A percentile compares a stretch with the other conserved stretches of the same genome.
Evolutionary conservation across 2,329 filamentous ascomycete genomes (phyloP).

Genomic region (Colletotrichum acutatum): DNA sequence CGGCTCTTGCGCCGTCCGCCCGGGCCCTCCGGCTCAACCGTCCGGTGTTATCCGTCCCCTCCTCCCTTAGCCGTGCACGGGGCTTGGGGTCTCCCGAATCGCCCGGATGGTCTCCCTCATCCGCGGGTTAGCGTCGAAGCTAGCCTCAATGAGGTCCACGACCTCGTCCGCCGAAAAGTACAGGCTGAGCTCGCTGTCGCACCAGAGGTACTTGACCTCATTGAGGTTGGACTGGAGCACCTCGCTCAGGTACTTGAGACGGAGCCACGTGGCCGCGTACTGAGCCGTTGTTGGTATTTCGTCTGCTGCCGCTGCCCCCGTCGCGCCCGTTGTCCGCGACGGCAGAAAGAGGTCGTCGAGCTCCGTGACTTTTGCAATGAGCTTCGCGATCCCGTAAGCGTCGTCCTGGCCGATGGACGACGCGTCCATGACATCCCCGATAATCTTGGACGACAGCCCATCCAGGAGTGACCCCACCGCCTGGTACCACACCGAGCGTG

Average conservation of each 20-base stretch:
- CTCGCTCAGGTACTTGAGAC: constrained; percentile 72
- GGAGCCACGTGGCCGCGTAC: constrained; percentile 71
- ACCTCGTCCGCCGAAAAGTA: constrained; percentile 72
- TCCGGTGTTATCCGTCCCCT: constrained; percentile 7
- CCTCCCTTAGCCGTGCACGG: constrained; percentile 40
- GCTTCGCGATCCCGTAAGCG: constrained; percentile 68
- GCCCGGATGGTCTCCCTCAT: constrained; percentile 68
- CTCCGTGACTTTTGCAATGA: constrained; percentile 67
- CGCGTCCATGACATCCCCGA: constrained; percentile 71
- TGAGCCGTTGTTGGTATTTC: constrained; percentile 67
- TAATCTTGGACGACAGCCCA: constrained; percentile 67
- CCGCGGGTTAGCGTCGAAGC: constrained; percentile 71
- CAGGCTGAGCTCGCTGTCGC: constrained; percentile 72
- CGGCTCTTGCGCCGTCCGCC: constrained; percentile 15
- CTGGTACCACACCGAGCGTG: constrained; percentile 71
- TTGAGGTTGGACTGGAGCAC: constrained; percentile 74
- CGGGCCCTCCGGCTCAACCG: constrained; percentile 25
- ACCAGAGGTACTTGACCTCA: constrained; percentile 72
- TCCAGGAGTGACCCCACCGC: constrained; percentile 71
- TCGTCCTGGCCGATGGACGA: constrained; percentile 71
- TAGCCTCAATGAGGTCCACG: constrained; percentile 69
- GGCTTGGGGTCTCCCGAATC: constrained; percentile 63
- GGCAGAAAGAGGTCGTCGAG: constrained; percentile 71
- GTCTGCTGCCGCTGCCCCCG: constrained; percentile 41
- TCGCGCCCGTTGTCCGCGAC: constrained; percentile 46